Evolutionary conservation across 2,329 filamentous ascomycete species (phyloP).

Genomic region (Pseudogymnoascus sp.): DNA sequence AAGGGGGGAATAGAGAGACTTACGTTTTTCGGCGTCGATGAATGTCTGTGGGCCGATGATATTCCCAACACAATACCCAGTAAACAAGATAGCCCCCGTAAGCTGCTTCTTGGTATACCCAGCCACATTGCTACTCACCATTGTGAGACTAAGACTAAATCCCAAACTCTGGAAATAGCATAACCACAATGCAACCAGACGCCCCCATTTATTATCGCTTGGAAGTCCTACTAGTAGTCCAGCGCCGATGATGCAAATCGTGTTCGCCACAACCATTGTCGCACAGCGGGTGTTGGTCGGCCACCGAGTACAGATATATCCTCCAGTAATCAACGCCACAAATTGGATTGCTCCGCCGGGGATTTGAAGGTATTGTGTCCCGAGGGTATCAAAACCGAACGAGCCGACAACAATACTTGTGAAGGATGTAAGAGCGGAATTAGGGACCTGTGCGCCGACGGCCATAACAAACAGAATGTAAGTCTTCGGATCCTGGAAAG

Average conservation of each 20-base stretch:
- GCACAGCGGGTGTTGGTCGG: slow-evolving; percentile 43
- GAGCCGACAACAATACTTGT: slow-evolving; percentile 65
- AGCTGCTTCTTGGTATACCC: slow-evolving; percentile 50
- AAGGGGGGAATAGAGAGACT: slow-evolving; percentile 12
- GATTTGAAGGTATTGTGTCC: slow-evolving; percentile 52
- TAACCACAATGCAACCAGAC: slow-evolving; percentile 50
- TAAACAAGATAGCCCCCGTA: slow-evolving; percentile 43
- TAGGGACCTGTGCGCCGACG: slow-evolving; percentile 38
- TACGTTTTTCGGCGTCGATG: slow-evolving; percentile 22
- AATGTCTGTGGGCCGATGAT: slow-evolving; percentile 40
- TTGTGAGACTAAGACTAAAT: slow-evolving; percentile 46
- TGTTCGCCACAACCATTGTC: slow-evolving; percentile 50
- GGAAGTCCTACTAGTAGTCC: slow-evolving; percentile 46
- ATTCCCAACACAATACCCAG: slow-evolving; percentile 47
- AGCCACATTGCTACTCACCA: slow-evolving; percentile 45
- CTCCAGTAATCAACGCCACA: slow-evolving; percentile 43
- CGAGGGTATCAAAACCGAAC: slow-evolving; percentile 64
- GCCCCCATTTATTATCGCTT: slow-evolving; percentile 46
- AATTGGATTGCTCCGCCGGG: slow-evolving; percentile 53
- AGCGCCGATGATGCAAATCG: slow-evolving; percentile 47
- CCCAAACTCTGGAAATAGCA: slow-evolving; percentile 48
- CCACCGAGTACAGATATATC: slow-evolving; percentile 44
- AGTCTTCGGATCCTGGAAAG: slow-evolving; percentile 52
- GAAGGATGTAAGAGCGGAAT: slow-evolving; percentile 45
- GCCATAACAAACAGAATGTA: slow-evolving; percentile 55